Percentiles rank a stretch among this genome's conserved stretches.
phyloP scores from a whole-genome alignment of 352 stramenopile genomes.

The Phytophthora syringae region DNA sequence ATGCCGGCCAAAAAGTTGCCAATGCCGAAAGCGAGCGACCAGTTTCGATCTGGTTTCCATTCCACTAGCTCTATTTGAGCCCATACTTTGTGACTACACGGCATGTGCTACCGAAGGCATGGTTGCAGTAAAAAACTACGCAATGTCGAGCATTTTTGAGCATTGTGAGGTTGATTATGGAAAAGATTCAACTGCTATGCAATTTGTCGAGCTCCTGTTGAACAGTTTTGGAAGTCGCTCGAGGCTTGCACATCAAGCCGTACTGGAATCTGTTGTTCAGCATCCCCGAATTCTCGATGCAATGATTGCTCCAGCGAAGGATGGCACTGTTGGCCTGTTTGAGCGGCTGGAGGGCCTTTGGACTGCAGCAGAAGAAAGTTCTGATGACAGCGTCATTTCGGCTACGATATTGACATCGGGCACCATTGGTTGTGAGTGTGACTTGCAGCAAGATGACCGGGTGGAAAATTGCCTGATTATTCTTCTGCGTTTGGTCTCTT shows the following conservation, averaged over 20 bases:
- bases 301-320: constrained; percentile 41
- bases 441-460: constrained; percentile 35
- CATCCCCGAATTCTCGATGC: constrained; percentile 39
- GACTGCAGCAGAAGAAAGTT: constrained; percentile 39
- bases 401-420: constrained; percentile 41
- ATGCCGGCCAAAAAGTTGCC: constrained; percentile 20
- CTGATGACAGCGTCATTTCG: constrained; percentile 26
- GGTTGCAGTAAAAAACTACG: constrained; percentile 29
- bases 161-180: constrained; percentile 49
- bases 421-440: constrained; percentile 50
- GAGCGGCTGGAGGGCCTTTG: constrained; percentile 45
- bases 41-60: constrained; percentile 28
- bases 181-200: constrained; percentile 27
- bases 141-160: constrained; percentile 45
- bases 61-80: constrained; percentile 40
- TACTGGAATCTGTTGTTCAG: constrained; percentile 25
- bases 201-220: constrained; percentile 44
- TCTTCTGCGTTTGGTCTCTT: constrained; percentile 51
- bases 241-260: constrained; percentile 23
- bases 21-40: constrained; percentile 27
- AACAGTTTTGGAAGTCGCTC: constrained; percentile 30
- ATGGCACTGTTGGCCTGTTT: constrained; percentile 34
- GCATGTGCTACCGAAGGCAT: constrained; percentile 12
- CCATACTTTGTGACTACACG: constrained; percentile 27
- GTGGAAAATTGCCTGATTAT: constrained; percentile 57